Evolutionary conservation across 2,329 filamentous ascomycete genomes (phyloP).

Genomic region (Fusarium sp.): DNA sequence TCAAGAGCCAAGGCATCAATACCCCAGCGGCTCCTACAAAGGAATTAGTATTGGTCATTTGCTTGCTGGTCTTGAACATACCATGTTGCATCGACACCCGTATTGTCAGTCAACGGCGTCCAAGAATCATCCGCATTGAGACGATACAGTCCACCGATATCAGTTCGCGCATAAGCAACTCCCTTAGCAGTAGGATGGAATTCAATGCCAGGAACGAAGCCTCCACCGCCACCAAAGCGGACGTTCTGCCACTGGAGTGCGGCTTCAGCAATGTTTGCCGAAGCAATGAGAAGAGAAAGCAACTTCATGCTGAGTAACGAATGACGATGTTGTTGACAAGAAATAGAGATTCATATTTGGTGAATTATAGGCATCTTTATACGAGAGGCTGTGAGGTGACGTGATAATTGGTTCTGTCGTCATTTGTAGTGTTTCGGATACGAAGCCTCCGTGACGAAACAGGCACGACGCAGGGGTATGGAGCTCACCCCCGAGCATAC

Average conservation of each 20-base stretch:
- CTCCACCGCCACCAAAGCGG: conserved; percentile 33
- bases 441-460: conserved; percentile 16
- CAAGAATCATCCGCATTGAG: conserved; percentile 39
- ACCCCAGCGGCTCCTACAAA: conserved; percentile 65
- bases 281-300: conserved; percentile 16
- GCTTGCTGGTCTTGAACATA: accelerated
- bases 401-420: background rate
- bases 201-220: conserved; percentile 34
- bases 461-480: background rate
- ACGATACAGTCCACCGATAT: conserved; percentile 38
- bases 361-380: background rate
- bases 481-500: background rate
- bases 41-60: background rate
- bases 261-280: conserved; percentile 10
- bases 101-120: conserved; percentile 33
- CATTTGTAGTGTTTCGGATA: conserved; percentile 11
- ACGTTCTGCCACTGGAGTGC: conserved; percentile 38
- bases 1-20: conserved; percentile 69
- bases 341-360: background rate
- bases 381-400: background rate
- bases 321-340: background rate
- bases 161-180: conserved; percentile 34
- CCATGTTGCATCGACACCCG: conserved; percentile 25
- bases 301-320: conserved; percentile 20
- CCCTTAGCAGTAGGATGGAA: conserved; percentile 38